A percentile compares a stretch with the other conserved stretches of the same genome.
These are phyloP conservation scores for Typha latifolia DNA, from an alignment of 176 grass and related monocot species.

Conservation along the genomic window DNA sequence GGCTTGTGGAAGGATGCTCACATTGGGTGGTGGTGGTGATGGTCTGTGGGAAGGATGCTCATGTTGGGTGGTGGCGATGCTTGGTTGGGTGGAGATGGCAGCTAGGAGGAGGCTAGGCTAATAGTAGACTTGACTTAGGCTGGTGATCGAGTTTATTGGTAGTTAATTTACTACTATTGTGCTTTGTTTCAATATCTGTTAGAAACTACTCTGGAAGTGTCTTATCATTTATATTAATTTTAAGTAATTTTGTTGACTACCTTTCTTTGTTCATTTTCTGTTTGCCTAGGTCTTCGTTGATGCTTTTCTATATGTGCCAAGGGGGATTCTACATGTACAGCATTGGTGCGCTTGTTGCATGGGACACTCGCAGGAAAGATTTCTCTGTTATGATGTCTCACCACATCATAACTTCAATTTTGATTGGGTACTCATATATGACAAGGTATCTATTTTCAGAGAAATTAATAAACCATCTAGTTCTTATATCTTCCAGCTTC, in stretches of 20 bases:
- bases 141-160: neutral
- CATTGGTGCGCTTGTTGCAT: conserved; percentile 85
- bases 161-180: neutral
- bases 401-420: conserved; percentile 84
- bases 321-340: conserved; percentile 98
- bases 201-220: neutral
- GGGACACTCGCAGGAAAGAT: conserved; percentile 99
- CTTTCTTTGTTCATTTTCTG: conserved; percentile 4
- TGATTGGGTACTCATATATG: conserved; percentile 82
- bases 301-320: conserved; percentile 96
- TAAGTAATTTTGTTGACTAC: neutral
- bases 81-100: too few relatives aligned
- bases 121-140: too few relatives aligned
- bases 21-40: too few relatives aligned
- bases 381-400: conserved; percentile 99
- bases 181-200: neutral
- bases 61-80: too few relatives aligned
- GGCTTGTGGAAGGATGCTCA: too few relatives aligned
- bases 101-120: too few relatives aligned
- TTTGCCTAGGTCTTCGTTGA: conserved; percentile 48
- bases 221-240: neutral
- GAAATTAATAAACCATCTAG: conserved; percentile 18
- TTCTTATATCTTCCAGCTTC: conserved; percentile 14
- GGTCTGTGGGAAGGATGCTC: too few relatives aligned
- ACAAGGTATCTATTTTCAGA: conserved; percentile 47